phyloP scores from a whole-genome alignment of 495 filamentous ascomycete species.

The Aspergillus mulundensis region DNA sequence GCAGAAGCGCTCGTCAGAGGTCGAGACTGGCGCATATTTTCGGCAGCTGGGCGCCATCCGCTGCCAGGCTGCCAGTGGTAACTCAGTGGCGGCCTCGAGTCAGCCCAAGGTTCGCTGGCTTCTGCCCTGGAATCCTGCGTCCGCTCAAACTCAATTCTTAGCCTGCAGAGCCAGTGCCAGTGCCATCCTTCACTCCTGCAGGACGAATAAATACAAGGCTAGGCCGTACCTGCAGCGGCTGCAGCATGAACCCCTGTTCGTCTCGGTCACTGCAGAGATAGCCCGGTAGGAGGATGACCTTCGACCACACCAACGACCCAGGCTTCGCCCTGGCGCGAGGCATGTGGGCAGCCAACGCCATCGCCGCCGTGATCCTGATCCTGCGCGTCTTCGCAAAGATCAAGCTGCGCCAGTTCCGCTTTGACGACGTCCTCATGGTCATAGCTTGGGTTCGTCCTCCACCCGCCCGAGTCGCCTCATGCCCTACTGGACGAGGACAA shows the following conservation, averaged over 20 bases:
- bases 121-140: no score
- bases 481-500: no score
- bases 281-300: neutral
- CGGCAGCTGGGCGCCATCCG: no score
- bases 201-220: neutral
- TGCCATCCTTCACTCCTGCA: no score
- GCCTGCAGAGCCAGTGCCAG: no score
- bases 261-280: neutral
- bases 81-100: no score
- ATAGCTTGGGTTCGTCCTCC: constrained; percentile 24
- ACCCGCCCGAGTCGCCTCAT: neutral
- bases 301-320: constrained; percentile 5
- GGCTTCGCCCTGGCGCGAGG: constrained; percentile 26
- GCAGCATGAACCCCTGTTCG: neutral
- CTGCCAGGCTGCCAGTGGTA: no score
- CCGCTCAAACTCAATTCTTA: no score
- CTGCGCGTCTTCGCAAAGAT: constrained; percentile 33
- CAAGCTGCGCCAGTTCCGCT: constrained; percentile 30
- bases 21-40: no score
- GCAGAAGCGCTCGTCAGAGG: neutral
- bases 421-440: constrained; percentile 39
- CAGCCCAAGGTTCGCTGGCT: no score
- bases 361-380: constrained; percentile 32
- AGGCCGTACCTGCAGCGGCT: neutral
- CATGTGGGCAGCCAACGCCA: constrained; percentile 31